phyloP scores from a whole-genome alignment of 2,329 filamentous ascomycete genomes.

The Graphilbum sp. region DNA sequence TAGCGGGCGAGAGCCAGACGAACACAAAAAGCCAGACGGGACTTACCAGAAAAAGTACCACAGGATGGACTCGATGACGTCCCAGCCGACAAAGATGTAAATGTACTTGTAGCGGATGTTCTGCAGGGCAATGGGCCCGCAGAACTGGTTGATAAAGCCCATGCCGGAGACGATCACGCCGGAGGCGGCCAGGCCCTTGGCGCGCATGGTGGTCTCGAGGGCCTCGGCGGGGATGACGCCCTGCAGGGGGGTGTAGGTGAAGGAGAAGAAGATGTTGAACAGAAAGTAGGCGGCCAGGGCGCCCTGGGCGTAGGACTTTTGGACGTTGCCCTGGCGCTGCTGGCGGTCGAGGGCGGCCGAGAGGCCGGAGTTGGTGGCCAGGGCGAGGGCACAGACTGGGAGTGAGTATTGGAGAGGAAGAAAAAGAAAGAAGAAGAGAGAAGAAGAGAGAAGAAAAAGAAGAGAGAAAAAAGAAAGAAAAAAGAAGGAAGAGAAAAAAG shows the following conservation, averaged over 20 bases:
- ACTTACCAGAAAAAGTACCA: constrained; percentile 22
- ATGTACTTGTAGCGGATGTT: constrained; percentile 27
- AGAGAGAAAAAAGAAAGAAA: no score
- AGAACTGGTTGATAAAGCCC: constrained; percentile 32
- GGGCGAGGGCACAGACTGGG: constrained; percentile 19
- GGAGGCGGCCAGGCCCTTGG: constrained; percentile 28
- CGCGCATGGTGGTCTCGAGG: constrained; percentile 29
- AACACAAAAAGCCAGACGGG: constrained; percentile 7
- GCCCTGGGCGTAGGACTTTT: constrained; percentile 22
- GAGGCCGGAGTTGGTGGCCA: constrained; percentile 29
- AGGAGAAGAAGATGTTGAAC: constrained; percentile 32
- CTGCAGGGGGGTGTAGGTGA: constrained; percentile 32
- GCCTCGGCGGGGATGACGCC: constrained; percentile 29
- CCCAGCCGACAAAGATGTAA: constrained; percentile 32
- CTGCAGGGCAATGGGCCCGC: constrained; percentile 25
- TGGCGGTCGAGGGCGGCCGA: constrained; percentile 19
- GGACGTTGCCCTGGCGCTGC: constrained; percentile 14
- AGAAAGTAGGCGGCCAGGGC: constrained; percentile 31
- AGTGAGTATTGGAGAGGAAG: neutral
- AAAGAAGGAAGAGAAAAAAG: neutral
- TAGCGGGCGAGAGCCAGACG: neutral
- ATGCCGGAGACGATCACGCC: constrained; percentile 27
- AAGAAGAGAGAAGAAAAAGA: no score
- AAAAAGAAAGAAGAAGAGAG: neutral
- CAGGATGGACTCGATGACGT: constrained; percentile 22